A percentile compares a stretch with the other conserved stretches of the same genome.
phyloP scores from a whole-genome alignment of 2,329 filamentous ascomycete species.

The Purpureocillium takamizusanense region DNA sequence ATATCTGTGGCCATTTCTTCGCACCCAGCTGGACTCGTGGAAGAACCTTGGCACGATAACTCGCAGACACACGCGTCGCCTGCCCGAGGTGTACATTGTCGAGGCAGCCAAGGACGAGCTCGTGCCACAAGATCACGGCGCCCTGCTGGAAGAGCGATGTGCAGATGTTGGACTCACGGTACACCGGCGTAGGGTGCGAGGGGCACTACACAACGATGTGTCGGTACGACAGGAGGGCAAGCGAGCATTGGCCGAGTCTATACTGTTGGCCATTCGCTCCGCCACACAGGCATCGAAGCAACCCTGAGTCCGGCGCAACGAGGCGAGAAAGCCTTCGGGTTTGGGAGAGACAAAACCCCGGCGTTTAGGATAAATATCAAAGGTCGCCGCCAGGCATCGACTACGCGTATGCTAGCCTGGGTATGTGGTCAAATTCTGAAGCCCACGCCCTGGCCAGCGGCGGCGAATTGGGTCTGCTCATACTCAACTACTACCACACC shows the following conservation, averaged over 20 bases:
- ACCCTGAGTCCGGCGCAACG: no score
- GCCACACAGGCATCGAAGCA: slow-evolving; percentile 12
- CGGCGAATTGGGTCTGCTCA: no score
- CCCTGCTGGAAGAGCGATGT: slow-evolving; percentile 36
- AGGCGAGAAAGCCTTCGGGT: no score
- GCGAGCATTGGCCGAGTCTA: slow-evolving; percentile 32
- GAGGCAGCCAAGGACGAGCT: slow-evolving; percentile 51
- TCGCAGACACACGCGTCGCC: slow-evolving; percentile 10
- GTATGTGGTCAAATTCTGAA: no score
- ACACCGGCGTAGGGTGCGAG: slow-evolving; percentile 31
- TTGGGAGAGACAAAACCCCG: no score
- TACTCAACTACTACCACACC: no score
- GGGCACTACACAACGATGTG: slow-evolving; percentile 49
- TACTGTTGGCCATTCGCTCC: slow-evolving; percentile 16
- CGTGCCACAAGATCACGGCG: slow-evolving; percentile 42
- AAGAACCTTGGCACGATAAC: slow-evolving; percentile 37
- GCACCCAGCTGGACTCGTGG: slow-evolving; percentile 51
- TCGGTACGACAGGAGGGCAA: slow-evolving; percentile 37
- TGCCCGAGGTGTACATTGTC: slow-evolving; percentile 38
- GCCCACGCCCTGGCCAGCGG: no score
- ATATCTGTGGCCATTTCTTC: slow-evolving; percentile 64
- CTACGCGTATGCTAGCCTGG: no score
- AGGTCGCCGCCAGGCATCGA: not conserved
- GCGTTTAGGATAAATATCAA: not conserved
- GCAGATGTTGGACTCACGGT: slow-evolving; percentile 35